Conservation (phyloP, 768 basidiomycete species). For the Leccinum longicurvipes region DNA sequence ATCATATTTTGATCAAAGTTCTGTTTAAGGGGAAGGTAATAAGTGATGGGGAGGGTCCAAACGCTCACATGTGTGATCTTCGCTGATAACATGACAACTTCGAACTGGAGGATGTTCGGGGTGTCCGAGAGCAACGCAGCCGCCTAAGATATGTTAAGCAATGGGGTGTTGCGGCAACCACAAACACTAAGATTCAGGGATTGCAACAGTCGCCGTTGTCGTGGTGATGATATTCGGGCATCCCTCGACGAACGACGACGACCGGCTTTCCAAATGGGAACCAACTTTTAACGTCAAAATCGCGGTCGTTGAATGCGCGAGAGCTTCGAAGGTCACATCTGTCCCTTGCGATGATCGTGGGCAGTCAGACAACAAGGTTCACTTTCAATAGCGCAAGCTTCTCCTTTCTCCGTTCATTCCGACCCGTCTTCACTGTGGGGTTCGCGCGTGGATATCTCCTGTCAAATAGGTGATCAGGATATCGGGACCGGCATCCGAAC, state of each 20-base stretch:
- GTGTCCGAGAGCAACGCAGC: not conserved
- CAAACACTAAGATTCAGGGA: not conserved
- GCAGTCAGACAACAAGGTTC: not conserved
- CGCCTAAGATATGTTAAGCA: not conserved
- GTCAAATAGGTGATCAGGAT: not conserved
- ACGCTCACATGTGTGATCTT: not conserved
- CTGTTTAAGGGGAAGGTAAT: not conserved
- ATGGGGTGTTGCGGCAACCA: not conserved
- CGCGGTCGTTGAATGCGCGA: not conserved
- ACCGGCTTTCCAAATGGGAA: constrained; percentile 8
- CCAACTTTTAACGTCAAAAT: not conserved
- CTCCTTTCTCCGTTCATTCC: not conserved
- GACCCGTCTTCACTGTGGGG: constrained; percentile 5
- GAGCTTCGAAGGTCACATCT: not conserved
- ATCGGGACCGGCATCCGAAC: constrained; percentile 10
- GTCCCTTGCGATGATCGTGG: not conserved
- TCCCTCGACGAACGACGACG: not conserved
- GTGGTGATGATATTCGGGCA: not conserved
- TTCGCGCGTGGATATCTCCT: not conserved
- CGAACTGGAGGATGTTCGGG: not conserved
- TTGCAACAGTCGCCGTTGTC: not conserved
- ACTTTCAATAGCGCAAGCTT: not conserved
- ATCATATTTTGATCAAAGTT: not conserved
- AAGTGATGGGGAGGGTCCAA: not conserved
- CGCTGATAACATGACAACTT: not conserved